phyloP scores from a whole-genome alignment of 2,329 filamentous ascomycete genomes.

The Stagonosporopsis rhizophila region DNA sequence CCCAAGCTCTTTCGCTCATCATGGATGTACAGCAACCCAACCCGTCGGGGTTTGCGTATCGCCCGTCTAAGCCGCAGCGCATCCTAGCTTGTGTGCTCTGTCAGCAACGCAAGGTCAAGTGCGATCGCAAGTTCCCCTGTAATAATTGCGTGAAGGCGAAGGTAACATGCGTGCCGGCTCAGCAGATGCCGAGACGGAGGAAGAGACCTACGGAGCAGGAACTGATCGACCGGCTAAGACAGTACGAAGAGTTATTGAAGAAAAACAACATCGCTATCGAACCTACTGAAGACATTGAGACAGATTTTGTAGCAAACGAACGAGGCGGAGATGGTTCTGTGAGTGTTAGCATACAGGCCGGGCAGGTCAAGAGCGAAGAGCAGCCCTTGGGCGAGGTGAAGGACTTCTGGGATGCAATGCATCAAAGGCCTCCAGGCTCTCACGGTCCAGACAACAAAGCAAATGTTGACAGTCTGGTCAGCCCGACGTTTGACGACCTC shows the following conservation, averaged over 20 bases:
- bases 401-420: constrained; percentile 36
- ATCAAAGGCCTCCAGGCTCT: constrained; percentile 13
- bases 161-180: constrained; percentile 49
- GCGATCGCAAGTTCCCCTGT: constrained; percentile 49
- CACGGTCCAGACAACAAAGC: not conserved
- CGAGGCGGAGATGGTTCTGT: not conserved
- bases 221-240: constrained; percentile 71
- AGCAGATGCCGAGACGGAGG: constrained; percentile 61
- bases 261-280: constrained; percentile 75
- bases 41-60: constrained; percentile 7
- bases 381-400: constrained; percentile 10
- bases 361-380: constrained; percentile 20
- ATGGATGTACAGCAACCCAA: constrained; percentile 23
- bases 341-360: constrained; percentile 7
- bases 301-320: not conserved
- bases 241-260: constrained; percentile 71
- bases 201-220: constrained; percentile 73
- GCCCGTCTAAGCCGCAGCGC: constrained; percentile 44
- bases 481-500: constrained; percentile 19
- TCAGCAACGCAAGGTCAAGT: constrained; percentile 61
- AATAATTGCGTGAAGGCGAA: constrained; percentile 40
- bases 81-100: constrained; percentile 71
- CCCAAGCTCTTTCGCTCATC: not conserved
- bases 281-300: constrained; percentile 41
- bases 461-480: constrained; percentile 6